Percentiles rank a stretch among this genome's conserved stretches.
These are phyloP conservation scores for Striga asiatica DNA, from an alignment of 257 asterid species.

Conservation along the genomic window DNA sequence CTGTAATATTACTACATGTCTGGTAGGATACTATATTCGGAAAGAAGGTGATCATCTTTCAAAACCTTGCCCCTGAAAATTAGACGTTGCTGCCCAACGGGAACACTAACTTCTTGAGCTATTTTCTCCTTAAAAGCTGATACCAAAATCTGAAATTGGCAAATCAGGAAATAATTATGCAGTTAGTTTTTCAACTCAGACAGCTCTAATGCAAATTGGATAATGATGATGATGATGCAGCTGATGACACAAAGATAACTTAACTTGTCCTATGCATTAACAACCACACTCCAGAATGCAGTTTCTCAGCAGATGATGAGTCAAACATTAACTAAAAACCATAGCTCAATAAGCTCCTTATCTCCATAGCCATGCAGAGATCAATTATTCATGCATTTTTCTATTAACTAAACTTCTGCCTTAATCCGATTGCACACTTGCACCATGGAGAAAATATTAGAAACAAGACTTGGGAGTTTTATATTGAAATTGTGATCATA, in stretches of 20 bases:
- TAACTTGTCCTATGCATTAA: no score
- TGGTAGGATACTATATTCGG: slow-evolving; percentile 64
- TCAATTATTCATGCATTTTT: background rate
- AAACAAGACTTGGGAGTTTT: background rate
- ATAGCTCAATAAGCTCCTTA: background rate
- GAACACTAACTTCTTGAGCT: slow-evolving; percentile 56
- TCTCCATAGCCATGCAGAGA: background rate
- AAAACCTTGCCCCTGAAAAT: slow-evolving; percentile 85
- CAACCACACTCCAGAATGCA: slow-evolving; percentile 3
- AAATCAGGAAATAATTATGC: background rate
- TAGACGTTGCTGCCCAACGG: slow-evolving; percentile 74
- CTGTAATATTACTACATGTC: background rate
- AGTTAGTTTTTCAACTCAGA: slow-evolving; percentile 1
- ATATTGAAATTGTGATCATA: background rate
- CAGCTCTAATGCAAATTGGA: background rate
- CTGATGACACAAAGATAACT: no score
- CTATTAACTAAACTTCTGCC: no score
- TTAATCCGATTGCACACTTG: slow-evolving; percentile 1
- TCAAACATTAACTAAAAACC: background rate
- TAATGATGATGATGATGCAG: background rate
- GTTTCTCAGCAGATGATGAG: background rate
- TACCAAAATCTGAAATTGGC: slow-evolving; percentile 42
- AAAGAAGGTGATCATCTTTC: slow-evolving; percentile 65
- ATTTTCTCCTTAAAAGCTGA: slow-evolving; percentile 72
- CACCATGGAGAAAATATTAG: background rate